Conservation (phyloP, 2,329 filamentous ascomycete genomes). For the Colletotrichum euphorbiae region DNA sequence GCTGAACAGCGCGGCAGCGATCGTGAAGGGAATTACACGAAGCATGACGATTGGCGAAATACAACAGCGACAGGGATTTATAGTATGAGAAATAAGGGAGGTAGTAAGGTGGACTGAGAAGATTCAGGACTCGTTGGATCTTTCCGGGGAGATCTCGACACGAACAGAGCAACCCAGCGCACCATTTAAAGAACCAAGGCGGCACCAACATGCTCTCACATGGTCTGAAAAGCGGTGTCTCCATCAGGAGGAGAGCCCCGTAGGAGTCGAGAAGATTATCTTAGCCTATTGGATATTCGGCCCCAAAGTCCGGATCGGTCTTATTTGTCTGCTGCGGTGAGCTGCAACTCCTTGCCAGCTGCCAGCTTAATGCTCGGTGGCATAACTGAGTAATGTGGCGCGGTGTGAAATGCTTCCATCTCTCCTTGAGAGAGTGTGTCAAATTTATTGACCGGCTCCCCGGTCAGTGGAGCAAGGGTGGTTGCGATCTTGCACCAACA, state of each 20-base stretch:
- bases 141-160: constrained; percentile 8
- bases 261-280: background rate
- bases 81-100: background rate
- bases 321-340: constrained; percentile 7
- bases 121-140: background rate
- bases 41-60: constrained; percentile 16
- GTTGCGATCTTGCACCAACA: constrained; percentile 7
- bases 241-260: background rate
- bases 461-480: background rate
- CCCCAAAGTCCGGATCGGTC: background rate
- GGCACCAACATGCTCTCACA: background rate
- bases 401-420: background rate
- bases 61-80: background rate
- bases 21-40: constrained; percentile 19
- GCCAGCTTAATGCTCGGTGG: background rate
- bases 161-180: background rate
- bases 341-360: constrained; percentile 1
- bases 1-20: constrained; percentile 11
- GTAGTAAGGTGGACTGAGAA: background rate
- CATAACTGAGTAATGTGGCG: background rate
- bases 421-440: background rate
- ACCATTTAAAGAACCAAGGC: background rate
- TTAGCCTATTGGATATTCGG: background rate
- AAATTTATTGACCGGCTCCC: background rate
- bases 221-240: background rate